Evolutionary conservation across 2,329 filamentous ascomycete genomes (phyloP).

Genomic region (Fusarium paranaense): DNA sequence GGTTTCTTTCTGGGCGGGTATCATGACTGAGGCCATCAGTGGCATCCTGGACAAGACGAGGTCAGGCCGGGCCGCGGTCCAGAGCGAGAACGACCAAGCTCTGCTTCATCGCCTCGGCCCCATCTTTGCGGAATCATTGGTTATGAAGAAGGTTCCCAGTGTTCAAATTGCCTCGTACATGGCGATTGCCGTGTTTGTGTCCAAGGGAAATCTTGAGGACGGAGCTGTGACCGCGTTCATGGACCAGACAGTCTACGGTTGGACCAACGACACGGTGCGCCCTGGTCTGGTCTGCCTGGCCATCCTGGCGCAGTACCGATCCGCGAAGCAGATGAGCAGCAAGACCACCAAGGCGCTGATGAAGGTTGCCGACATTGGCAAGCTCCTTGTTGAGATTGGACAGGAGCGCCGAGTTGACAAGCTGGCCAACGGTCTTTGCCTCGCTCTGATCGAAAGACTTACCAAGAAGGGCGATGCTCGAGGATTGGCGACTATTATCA

Average conservation of each 20-base stretch:
- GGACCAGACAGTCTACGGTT: constrained; percentile 85
- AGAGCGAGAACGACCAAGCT: constrained; percentile 84
- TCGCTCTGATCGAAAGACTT: constrained; percentile 72
- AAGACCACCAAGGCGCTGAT: constrained; percentile 77
- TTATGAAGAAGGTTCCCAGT: constrained; percentile 80
- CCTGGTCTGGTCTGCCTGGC: constrained; percentile 84
- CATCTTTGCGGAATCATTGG: constrained; percentile 81
- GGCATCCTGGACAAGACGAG: constrained; percentile 82
- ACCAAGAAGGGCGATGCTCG: constrained; percentile 68
- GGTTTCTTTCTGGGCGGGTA: constrained; percentile 89
- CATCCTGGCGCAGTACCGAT: constrained; percentile 84
- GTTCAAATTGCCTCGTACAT: constrained; percentile 91
- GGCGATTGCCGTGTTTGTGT: constrained; percentile 86
- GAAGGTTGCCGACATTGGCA: constrained; percentile 70
- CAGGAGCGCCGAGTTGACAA: constrained; percentile 76
- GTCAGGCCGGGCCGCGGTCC: constrained; percentile 80
- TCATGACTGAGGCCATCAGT: constrained; percentile 87
- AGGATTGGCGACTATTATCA: constrained; percentile 69
- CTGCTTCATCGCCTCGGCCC: constrained; percentile 75
- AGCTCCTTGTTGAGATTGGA: constrained; percentile 70
- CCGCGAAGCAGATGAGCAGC: constrained; percentile 74
- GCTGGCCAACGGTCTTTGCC: constrained; percentile 77
- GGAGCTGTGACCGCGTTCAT: constrained; percentile 86
- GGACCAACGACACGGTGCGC: constrained; percentile 77
- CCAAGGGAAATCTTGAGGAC: constrained; percentile 84